phyloP scores from a whole-genome alignment of 2,329 filamentous ascomycete species.

The Epichloe sylvatica region DNA sequence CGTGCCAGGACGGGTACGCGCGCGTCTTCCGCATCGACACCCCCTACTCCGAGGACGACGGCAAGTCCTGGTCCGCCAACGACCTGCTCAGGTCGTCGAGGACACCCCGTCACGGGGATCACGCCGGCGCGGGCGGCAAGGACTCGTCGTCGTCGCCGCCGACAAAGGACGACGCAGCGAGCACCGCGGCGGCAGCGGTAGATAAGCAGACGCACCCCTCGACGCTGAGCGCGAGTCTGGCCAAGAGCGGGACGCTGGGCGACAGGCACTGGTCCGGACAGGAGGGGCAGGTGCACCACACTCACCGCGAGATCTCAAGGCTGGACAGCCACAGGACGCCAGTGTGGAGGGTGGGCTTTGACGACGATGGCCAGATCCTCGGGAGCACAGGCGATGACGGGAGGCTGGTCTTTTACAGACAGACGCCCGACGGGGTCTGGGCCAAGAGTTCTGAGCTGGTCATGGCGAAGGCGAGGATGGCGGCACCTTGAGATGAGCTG shows the following conservation, averaged over 20 bases:
- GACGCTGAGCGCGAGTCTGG: conserved; percentile 38
- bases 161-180: conserved; percentile 15
- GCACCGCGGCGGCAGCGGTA: conserved; percentile 4
- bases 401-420: conserved; percentile 46
- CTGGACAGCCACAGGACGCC: conserved; percentile 55
- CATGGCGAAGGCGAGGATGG: conserved; percentile 43
- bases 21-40: conserved; percentile 75
- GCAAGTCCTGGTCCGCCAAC: conserved; percentile 34
- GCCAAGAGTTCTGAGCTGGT: conserved; percentile 45
- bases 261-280: conserved; percentile 41
- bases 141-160: conserved; percentile 10
- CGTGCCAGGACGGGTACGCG: conserved; percentile 81
- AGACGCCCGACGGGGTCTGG: conserved; percentile 44
- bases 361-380: conserved; percentile 55
- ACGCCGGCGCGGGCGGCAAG: background rate
- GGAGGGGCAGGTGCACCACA: conserved; percentile 53
- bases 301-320: conserved; percentile 47
- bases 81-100: conserved; percentile 25
- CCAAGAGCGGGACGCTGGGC: conserved; percentile 31
- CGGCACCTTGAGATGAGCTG: conserved; percentile 21
- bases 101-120: background rate
- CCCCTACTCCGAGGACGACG: conserved; percentile 33
- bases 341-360: conserved; percentile 64
- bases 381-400: conserved; percentile 68
- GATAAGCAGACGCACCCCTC: conserved; percentile 27